Evolutionary conservation across 1,284 basidiomycete genomes (phyloP), one percentile per base, ranked within the genome.

Genomic region (Irpex sp.): DNA sequence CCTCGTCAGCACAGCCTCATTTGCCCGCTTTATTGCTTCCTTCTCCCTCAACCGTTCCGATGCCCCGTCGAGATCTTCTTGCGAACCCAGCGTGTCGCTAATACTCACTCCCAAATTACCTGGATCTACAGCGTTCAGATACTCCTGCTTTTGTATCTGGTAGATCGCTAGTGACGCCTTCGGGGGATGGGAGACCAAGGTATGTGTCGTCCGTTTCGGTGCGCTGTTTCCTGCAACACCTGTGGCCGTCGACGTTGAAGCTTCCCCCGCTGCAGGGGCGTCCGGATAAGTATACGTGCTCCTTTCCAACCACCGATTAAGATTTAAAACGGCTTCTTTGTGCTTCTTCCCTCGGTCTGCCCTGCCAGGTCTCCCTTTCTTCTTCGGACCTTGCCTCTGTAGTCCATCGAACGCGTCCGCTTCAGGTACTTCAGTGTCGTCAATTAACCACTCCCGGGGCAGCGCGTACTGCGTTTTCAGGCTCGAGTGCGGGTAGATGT

Each of bases 361-460:
- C 67, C 79, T 86, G 6, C 86, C 81, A 0, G 87, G 87, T 0
- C 89, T 80, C 4, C 90, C 89, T 68, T 80, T 86, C 69, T 87
- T 85, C 71, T 82, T 86, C 16, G 74, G 69, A 19, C 64, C 56
- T 55, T 67, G 64, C 49, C 35, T 48, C 5, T 64, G 42, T 1
- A 54, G 10, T 21, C 49, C 63, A 5, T 55, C 37, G 7, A 63
- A 45, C 21, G 65, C 58, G 35, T 57, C 61, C 12, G 57, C 4
- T 53, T 65, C 61, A 12, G 63, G 58, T 6, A 70, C 72, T n/a
- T 68, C 69, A 16, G 68, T 74, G 48, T 80, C 79, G 56, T 78
- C 77, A 4, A 80, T 72, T 59, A 83, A 83, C 8, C 83, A 72
- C 67, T 90, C 88, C 21, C 87, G 81, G 10, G 89, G 90, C 7